Evolutionary conservation across 2,329 filamentous ascomycete genomes (phyloP).

Genomic region (Leptosphaerulina australis): DNA sequence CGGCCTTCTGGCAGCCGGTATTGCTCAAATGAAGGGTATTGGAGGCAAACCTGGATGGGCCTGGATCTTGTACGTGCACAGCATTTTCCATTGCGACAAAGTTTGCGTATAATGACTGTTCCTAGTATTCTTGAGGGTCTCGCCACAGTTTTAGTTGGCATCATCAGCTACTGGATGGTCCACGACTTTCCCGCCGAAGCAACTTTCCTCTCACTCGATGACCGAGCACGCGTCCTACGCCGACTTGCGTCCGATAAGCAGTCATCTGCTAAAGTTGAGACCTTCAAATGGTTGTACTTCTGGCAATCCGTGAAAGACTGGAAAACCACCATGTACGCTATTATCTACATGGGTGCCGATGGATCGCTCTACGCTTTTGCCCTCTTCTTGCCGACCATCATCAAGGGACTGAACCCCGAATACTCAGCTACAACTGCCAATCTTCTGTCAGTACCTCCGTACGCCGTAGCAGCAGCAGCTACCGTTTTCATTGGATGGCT

Average conservation of each 20-base stretch:
- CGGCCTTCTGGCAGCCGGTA: constrained; percentile 73
- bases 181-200: constrained; percentile 80
- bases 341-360: constrained; percentile 77
- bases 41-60: constrained; percentile 54
- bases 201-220: constrained; percentile 70
- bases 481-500: constrained; percentile 74
- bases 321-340: constrained; percentile 78
- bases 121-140: constrained; percentile 67
- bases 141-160: constrained; percentile 70
- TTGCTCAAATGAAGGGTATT: constrained; percentile 71
- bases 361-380: constrained; percentile 77
- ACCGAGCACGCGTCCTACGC: constrained; percentile 73
- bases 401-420: constrained; percentile 58
- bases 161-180: constrained; percentile 73
- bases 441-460: constrained; percentile 76
- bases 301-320: constrained; percentile 77
- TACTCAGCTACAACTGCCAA: constrained; percentile 69
- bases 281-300: constrained; percentile 74
- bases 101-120: background rate
- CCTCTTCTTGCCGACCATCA: constrained; percentile 80
- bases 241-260: constrained; percentile 75
- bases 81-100: background rate
- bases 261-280: constrained; percentile 73
- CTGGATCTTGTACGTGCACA: constrained; percentile 51
- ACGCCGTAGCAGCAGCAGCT: constrained; percentile 71